Conservation (phyloP, 306 rosid genomes). For the Citrullus amarus region DNA sequence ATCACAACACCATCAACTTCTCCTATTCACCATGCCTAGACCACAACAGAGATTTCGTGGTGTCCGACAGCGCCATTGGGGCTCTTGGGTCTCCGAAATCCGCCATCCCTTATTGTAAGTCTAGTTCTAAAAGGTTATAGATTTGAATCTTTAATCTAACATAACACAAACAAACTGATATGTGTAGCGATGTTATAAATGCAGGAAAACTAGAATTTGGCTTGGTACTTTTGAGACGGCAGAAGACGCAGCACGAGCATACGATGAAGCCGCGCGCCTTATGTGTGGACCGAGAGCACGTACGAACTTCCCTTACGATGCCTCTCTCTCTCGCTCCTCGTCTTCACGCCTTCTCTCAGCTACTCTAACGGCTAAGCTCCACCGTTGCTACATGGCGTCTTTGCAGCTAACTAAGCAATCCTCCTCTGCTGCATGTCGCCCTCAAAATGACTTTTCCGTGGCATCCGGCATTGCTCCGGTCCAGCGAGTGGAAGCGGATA, state of each 20-base stretch:
- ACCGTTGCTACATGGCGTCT: slow-evolving; percentile 76
- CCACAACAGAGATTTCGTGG: slow-evolving; percentile 91
- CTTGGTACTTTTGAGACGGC: slow-evolving; percentile 92
- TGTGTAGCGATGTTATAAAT: neutral
- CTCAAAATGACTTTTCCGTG: neutral
- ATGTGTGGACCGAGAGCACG: slow-evolving; percentile 87
- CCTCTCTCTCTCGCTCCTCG: slow-evolving; percentile 52
- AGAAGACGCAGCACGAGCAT: slow-evolving; percentile 87
- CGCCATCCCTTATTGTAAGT: slow-evolving; percentile 90
- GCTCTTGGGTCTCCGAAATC: slow-evolving; percentile 98
- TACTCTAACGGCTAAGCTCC: slow-evolving; percentile 75
- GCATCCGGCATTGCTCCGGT: neutral
- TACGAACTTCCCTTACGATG: slow-evolving; percentile 83
- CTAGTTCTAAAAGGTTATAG: slow-evolving; percentile 12
- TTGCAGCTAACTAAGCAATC: slow-evolving; percentile 59
- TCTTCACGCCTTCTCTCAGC: slow-evolving; percentile 85
- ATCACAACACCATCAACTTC: too few relatives aligned
- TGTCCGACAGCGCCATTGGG: slow-evolving; percentile 98
- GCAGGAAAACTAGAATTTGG: slow-evolving; percentile 96
- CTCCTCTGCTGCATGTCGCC: neutral
- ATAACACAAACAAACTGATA: too few relatives aligned
- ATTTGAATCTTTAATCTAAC: neutral
- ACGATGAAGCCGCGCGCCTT: slow-evolving; percentile 88
- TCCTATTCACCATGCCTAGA: slow-evolving; percentile 56
- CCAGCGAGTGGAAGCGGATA: neutral